Conservation (phyloP, 148 eudicot genomes). For the Camellia granthamiana region DNA sequence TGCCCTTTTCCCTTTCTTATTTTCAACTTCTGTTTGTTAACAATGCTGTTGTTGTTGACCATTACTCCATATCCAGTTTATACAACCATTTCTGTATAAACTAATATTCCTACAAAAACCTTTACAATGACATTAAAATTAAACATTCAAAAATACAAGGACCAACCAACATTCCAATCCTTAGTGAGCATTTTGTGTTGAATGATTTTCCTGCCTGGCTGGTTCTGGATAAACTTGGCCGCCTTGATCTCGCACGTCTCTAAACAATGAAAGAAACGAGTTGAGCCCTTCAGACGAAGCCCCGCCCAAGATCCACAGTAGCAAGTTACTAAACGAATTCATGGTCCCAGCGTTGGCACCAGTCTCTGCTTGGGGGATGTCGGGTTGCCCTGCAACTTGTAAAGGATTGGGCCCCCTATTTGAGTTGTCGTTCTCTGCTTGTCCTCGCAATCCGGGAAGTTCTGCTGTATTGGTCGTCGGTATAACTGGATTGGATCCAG, state of each 20-base stretch:
- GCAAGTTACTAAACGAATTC: constrained; percentile 83
- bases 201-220: constrained; percentile 49
- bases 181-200: constrained; percentile 35
- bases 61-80: too few relatives aligned
- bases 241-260: constrained; percentile 82
- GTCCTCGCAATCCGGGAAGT: constrained; percentile 39
- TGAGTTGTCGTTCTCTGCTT: constrained; percentile 29
- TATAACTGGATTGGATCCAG: constrained; percentile 30
- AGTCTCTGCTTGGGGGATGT: constrained; percentile 51
- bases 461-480: constrained; percentile 38
- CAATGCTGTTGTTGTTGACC: too few relatives aligned
- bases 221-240: constrained; percentile 58
- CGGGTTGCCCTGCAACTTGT: constrained; percentile 44
- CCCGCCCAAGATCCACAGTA: constrained; percentile 87
- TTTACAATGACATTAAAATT: too few relatives aligned
- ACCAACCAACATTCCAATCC: not conserved
- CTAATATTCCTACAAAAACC: not conserved
- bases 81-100: not conserved
- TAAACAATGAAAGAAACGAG: constrained; percentile 84
- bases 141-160: not conserved
- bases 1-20: too few relatives aligned
- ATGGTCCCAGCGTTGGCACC: constrained; percentile 71
- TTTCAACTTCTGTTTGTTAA: too few relatives aligned
- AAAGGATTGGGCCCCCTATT: constrained; percentile 44
- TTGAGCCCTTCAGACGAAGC: constrained; percentile 90